phyloP scores from a whole-genome alignment of 2,329 filamentous ascomycete species.

The Calonectria crousiana region DNA sequence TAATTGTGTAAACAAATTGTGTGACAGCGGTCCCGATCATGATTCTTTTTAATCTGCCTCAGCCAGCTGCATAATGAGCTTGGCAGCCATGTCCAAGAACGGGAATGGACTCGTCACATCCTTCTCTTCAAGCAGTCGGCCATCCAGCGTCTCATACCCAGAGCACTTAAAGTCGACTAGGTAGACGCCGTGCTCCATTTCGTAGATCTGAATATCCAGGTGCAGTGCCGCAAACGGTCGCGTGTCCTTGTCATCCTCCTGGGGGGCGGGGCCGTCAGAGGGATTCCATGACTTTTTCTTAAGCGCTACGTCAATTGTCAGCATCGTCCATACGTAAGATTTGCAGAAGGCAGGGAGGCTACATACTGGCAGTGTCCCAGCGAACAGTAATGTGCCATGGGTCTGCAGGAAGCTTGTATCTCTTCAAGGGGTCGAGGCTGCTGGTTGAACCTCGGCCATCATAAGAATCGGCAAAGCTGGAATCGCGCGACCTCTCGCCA shows the following conservation, averaged over 20 bases:
- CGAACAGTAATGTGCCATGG: constrained; percentile 95
- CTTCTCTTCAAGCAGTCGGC: constrained; percentile 87
- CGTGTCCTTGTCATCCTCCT: constrained; percentile 47
- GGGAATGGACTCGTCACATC: constrained; percentile 95
- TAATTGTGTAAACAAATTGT: constrained; percentile 9
- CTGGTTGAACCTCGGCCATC: constrained; percentile 53
- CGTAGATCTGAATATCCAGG: constrained; percentile 95
- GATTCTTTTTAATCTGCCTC: constrained; percentile 71
- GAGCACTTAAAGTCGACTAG: constrained; percentile 99
- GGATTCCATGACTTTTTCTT: constrained; percentile 39
- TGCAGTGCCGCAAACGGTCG: constrained; percentile 88
- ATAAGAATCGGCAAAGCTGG: constrained; percentile 56
- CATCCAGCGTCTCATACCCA: constrained; percentile 86
- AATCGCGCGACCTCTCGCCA: constrained; percentile 50
- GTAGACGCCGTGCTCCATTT: constrained; percentile 92
- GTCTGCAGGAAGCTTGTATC: constrained; percentile 90
- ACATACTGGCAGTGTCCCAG: constrained; percentile 86
- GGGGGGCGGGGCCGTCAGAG: constrained; percentile 51
- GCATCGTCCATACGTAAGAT: background rate
- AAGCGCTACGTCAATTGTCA: constrained; percentile 50
- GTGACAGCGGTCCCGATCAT: constrained; percentile 6
- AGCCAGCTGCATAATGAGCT: constrained; percentile 92
- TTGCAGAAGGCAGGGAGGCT: constrained; percentile 32
- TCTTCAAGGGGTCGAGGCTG: constrained; percentile 65
- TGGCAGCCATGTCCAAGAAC: constrained; percentile 92